phyloP scores from a whole-genome alignment of 1,139 yeast species.

The Saccharomyces hybrid region DNA sequence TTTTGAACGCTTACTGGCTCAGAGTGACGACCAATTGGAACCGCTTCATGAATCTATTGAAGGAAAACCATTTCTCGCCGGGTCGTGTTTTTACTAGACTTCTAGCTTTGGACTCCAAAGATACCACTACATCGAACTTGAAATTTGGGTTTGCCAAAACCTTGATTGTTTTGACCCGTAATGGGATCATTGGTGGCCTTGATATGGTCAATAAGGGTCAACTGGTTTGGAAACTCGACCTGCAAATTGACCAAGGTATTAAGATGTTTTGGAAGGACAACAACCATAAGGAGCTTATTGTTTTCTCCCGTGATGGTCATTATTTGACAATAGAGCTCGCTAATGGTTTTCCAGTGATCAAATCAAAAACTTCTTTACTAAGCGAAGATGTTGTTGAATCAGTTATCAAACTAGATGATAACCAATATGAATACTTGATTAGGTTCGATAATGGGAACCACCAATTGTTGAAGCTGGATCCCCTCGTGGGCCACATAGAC shows the following conservation, averaged over 20 bases:
- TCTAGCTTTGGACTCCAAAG: conserved; percentile 16
- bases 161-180: conserved; percentile 39
- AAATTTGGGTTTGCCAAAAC: conserved; percentile 46
- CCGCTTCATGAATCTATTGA: conserved; percentile 16
- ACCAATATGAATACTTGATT: conserved; percentile 1
- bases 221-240: conserved; percentile 37
- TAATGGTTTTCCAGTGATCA: not conserved
- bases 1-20: conserved; percentile 38
- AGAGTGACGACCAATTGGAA: conserved; percentile 38
- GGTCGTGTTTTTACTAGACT: conserved; percentile 22
- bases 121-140: conserved; percentile 14
- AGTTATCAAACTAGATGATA: not conserved
- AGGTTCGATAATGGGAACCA: conserved; percentile 1
- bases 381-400: conserved; percentile 3
- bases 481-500: not conserved
- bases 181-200: conserved; percentile 41
- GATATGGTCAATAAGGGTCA: conserved; percentile 37
- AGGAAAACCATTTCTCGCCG: conserved; percentile 18
- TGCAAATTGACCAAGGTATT: conserved; percentile 20
- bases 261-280: conserved; percentile 17
- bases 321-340: conserved; percentile 9
- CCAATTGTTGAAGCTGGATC: not conserved
- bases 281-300: conserved; percentile 14
- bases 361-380: not conserved
- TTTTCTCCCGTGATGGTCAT: conserved; percentile 28